A percentile compares a stretch with the other conserved stretches of the same genome.
phyloP scores from a whole-genome alignment of 257 asterid species.

The Echium plantagineum region DNA sequence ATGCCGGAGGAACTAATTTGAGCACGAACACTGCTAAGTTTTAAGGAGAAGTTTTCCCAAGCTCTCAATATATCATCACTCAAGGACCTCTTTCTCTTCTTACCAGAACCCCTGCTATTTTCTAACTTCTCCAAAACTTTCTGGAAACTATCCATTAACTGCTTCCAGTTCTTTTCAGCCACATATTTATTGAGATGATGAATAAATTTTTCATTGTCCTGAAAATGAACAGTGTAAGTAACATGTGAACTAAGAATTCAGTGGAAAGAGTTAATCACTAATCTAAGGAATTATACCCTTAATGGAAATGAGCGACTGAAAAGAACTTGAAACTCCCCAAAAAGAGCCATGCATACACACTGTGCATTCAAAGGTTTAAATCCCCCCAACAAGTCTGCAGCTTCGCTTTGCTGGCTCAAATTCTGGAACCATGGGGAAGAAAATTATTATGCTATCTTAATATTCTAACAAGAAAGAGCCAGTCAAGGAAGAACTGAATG shows the following conservation, averaged over 20 bases:
- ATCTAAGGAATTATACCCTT: constrained; percentile 35
- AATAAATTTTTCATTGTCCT: constrained; percentile 51
- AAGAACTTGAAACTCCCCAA: constrained; percentile 62
- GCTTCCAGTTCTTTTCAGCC: constrained; percentile 59
- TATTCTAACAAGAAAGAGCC: neutral
- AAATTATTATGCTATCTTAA: constrained; percentile 8
- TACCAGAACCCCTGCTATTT: constrained; percentile 39
- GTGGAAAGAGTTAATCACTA: constrained; percentile 4
- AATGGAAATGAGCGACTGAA: constrained; percentile 45
- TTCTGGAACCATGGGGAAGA: constrained; percentile 43
- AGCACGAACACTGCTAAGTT: constrained; percentile 54
- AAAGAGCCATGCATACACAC: constrained; percentile 60
- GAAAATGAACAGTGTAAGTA: constrained; percentile 16
- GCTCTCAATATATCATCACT: constrained; percentile 28
- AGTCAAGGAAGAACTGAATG: constrained; percentile 6
- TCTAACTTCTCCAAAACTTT: constrained; percentile 33
- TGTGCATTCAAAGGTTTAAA: constrained; percentile 83
- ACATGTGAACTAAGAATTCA: neutral
- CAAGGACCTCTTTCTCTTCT: constrained; percentile 73
- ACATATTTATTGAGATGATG: constrained; percentile 27
- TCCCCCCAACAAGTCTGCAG: constrained; percentile 85
- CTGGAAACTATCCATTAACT: constrained; percentile 48
- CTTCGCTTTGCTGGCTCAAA: constrained; percentile 93
- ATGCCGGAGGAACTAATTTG: constrained; percentile 67
- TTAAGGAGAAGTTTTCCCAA: constrained; percentile 54